Conservation (phyloP, 306 rosid species). For the Cucumis melo region DNA sequence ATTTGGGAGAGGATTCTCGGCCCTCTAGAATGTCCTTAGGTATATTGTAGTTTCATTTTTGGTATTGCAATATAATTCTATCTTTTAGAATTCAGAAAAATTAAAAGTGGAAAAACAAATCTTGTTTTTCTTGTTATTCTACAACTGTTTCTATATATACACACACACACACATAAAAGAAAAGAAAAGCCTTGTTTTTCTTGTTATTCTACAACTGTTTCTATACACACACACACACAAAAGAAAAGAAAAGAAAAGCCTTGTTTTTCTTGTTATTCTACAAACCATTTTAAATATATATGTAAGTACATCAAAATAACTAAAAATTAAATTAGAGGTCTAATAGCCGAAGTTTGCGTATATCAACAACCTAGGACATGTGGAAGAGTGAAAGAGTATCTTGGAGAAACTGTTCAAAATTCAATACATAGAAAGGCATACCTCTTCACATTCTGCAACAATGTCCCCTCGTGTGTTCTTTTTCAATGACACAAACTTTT, state of each 20-base stretch:
- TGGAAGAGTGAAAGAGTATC: not conserved
- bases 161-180: too few relatives aligned
- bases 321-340: not conserved
- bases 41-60: too few relatives aligned
- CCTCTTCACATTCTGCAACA: slow-evolving; percentile 90
- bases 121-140: not conserved
- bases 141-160: too few relatives aligned
- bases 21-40: too few relatives aligned
- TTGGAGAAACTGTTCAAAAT: slow-evolving; percentile 3
- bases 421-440: slow-evolving; percentile 12
- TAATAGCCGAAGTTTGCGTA: not conserved
- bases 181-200: not conserved
- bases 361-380: not conserved
- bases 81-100: too few relatives aligned
- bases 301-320: not conserved
- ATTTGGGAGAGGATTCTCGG: too few relatives aligned
- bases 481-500: slow-evolving; percentile 83
- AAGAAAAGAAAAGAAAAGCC: not conserved
- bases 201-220: not conserved
- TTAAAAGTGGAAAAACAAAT: too few relatives aligned
- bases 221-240: not conserved
- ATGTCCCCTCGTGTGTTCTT: slow-evolving; percentile 75
- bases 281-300: not conserved
- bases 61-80: too few relatives aligned
- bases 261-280: not conserved